Conservation (phyloP, 2,329 filamentous ascomycete species). For the Aspergillus puulaauensis region DNA sequence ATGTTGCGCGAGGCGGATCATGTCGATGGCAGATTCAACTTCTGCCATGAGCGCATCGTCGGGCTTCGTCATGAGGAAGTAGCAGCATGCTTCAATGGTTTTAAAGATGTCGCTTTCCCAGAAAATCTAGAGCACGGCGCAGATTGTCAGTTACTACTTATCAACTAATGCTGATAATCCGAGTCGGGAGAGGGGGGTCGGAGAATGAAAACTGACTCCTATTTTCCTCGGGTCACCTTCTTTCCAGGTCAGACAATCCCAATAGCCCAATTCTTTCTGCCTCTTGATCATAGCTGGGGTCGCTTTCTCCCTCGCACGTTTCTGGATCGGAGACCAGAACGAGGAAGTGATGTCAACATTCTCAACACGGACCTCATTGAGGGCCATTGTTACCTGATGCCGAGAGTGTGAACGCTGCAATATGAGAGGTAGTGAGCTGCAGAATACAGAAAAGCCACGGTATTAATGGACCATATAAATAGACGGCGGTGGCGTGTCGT, state of each 20-base stretch:
- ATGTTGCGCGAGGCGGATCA: conserved; percentile 58
- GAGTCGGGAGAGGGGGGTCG: neutral
- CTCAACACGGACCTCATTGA: conserved; percentile 1
- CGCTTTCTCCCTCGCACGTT: conserved; percentile 15
- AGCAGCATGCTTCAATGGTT: conserved; percentile 64
- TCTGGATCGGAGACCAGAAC: conserved; percentile 19
- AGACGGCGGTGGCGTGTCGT: too few species aligned
- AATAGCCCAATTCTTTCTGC: conserved; percentile 16
- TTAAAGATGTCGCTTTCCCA: conserved; percentile 61
- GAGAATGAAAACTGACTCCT: too few species aligned
- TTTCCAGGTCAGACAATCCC: conserved; percentile 22
- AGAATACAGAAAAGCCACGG: too few species aligned
- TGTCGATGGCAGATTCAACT: conserved; percentile 55
- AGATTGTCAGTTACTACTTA: neutral
- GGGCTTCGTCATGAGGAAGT: conserved; percentile 48
- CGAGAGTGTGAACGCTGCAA: too few species aligned
- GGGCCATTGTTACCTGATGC: neutral
- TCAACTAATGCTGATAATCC: too few species aligned
- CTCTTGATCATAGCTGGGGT: conserved; percentile 20
- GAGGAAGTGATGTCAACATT: conserved; percentile 19
- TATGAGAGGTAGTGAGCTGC: too few species aligned
- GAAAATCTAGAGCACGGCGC: conserved; percentile 41
- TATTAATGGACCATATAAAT: too few species aligned
- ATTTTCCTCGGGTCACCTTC: conserved; percentile 36
- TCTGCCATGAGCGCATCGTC: conserved; percentile 51